These are phyloP conservation scores for Salix caprea DNA, from an alignment of 345 rosid genomes.

Conservation along the genomic window DNA sequence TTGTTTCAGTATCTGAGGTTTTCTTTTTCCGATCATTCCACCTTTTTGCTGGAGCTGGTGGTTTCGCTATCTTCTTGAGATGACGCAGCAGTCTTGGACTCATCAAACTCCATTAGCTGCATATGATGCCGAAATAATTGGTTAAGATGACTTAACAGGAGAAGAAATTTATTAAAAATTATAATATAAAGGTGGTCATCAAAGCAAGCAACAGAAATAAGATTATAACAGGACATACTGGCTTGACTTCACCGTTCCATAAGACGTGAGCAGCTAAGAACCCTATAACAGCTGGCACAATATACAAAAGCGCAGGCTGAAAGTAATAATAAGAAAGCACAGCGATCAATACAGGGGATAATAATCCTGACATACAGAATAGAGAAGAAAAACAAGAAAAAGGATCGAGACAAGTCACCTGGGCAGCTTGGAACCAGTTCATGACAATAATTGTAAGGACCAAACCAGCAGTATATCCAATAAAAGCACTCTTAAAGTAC, in stretches of 20 bases:
- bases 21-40: constrained; percentile 3
- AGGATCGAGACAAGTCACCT: constrained; percentile 39
- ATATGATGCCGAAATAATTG: not conserved
- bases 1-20: not conserved
- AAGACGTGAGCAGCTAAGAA: constrained; percentile 85
- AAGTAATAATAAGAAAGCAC: constrained; percentile 2
- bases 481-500: constrained; percentile 90
- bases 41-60: constrained; percentile 19
- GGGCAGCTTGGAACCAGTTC: constrained; percentile 99
- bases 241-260: constrained; percentile 93
- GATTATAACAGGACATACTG: constrained; percentile 44
- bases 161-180: not conserved
- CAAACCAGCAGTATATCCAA: constrained; percentile 72
- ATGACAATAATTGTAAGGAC: constrained; percentile 85
- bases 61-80: constrained; percentile 11
- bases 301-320: constrained; percentile 97
- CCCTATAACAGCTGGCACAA: constrained; percentile 90
- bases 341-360: not conserved
- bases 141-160: not conserved
- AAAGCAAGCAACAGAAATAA: not conserved
- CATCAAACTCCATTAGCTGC: constrained; percentile 93
- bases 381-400: not conserved
- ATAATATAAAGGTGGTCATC: not conserved
- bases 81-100: constrained; percentile 38
- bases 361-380: not conserved